Evolutionary conservation across 208 protist species (phyloP).

Genomic region (Leishmania lainsoni): DNA sequence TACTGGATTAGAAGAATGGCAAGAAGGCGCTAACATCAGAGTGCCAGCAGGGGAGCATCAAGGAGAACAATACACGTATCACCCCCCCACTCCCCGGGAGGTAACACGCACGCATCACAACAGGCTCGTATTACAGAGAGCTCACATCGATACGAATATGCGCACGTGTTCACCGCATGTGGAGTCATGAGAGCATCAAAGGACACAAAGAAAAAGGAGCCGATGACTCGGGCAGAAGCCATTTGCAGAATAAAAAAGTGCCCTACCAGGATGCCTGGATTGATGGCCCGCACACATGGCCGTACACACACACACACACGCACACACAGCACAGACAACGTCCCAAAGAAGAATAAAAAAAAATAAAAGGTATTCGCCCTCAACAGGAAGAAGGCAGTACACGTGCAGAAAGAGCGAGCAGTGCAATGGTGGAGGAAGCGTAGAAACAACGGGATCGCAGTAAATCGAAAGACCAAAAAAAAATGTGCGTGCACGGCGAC

Average conservation of each 20-base stretch:
- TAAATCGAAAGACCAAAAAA: background rate
- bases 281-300: background rate
- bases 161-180: background rate
- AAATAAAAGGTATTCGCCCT: too few relatives aligned
- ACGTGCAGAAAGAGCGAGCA: too few relatives aligned
- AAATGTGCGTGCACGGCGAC: background rate
- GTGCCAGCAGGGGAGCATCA: background rate
- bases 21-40: background rate
- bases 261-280: too few relatives aligned
- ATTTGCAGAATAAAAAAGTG: background rate
- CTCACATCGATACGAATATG: background rate
- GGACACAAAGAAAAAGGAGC: background rate
- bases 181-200: background rate
- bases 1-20: background rate
- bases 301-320: background rate
- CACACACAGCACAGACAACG: background rate
- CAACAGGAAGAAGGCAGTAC: too few relatives aligned
- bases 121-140: background rate
- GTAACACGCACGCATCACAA: background rate
- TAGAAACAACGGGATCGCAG: background rate
- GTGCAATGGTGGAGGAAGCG: background rate
- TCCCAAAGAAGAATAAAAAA: too few relatives aligned
- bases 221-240: background rate
- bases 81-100: background rate
- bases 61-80: background rate